phyloP scores from a whole-genome alignment of 108 stramenopile genomes.

The Cyclotella choctawhatcheeana region DNA sequence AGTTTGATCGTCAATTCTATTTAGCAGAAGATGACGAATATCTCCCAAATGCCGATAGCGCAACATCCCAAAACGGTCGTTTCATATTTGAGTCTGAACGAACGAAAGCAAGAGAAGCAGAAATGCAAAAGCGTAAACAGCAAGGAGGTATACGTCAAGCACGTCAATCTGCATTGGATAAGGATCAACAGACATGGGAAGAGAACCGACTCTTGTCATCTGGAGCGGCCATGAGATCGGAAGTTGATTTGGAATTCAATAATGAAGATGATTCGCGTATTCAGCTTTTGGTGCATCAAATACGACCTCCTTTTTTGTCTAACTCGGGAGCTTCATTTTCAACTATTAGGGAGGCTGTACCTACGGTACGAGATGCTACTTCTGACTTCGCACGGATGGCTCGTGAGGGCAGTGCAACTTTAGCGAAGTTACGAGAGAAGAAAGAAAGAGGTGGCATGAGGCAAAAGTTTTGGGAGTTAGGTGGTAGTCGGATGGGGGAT shows the following conservation, averaged over 20 bases:
- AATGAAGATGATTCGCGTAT: slow-evolving; percentile 71
- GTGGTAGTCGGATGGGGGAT: slow-evolving; percentile 94
- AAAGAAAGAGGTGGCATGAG: slow-evolving; percentile 93
- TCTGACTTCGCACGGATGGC: slow-evolving; percentile 94
- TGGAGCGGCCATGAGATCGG: slow-evolving; percentile 79
- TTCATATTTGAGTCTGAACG: slow-evolving; percentile 87
- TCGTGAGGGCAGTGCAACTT: slow-evolving; percentile 85
- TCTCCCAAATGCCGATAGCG: slow-evolving; percentile 43
- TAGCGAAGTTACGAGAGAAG: slow-evolving; percentile 78
- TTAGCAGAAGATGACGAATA: slow-evolving; percentile 87
- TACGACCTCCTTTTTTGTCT: slow-evolving; percentile 97
- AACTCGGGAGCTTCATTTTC: slow-evolving; percentile 83
- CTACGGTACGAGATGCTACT: slow-evolving; percentile 85
- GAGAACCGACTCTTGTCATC: slow-evolving; percentile 90
- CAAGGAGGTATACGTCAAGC: slow-evolving; percentile 47
- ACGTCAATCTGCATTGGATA: slow-evolving; percentile 75
- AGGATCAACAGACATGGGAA: slow-evolving; percentile 98
- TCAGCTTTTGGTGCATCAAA: slow-evolving; percentile 91
- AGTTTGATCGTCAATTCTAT: slow-evolving; percentile 94
- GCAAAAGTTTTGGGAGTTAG: slow-evolving; percentile 98
- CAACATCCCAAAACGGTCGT: slow-evolving; percentile 58
- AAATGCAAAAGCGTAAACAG: slow-evolving; percentile 71
- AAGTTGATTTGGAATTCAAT: slow-evolving; percentile 80
- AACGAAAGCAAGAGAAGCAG: slow-evolving; percentile 80
- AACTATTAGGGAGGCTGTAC: slow-evolving; percentile 82